A percentile compares a stretch with the other conserved stretches of the same genome.
phyloP scores from a whole-genome alignment of 352 stramenopile species.

The Phytophthora constricta region DNA sequence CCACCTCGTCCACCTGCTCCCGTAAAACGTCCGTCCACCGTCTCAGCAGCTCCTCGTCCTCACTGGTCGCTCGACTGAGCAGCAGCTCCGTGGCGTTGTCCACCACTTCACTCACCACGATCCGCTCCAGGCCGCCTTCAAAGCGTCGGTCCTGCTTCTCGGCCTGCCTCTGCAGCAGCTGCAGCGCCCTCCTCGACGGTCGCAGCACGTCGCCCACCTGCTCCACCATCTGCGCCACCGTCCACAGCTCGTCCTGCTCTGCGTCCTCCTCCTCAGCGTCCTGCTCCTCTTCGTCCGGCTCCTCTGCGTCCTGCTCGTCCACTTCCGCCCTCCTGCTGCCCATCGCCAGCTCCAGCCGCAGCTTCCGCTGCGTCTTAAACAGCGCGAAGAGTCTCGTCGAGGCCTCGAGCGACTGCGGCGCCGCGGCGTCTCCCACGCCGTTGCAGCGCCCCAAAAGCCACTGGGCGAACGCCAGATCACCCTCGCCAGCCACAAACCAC shows the following conservation, averaged over 20 bases:
- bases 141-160: slow-evolving; percentile 32
- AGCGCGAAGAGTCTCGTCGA: slow-evolving; percentile 47
- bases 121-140: slow-evolving; percentile 39
- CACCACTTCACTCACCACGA: slow-evolving; percentile 61
- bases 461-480: slow-evolving; percentile 58
- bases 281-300: slow-evolving; percentile 17
- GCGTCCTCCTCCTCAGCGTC: slow-evolving; percentile 3
- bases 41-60: slow-evolving; percentile 44
- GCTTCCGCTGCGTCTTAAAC: slow-evolving; percentile 52
- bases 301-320: not conserved
- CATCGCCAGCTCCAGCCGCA: slow-evolving; percentile 50
- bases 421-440: slow-evolving; percentile 42
- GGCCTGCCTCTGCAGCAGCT: slow-evolving; percentile 25
- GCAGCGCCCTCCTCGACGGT: slow-evolving; percentile 35
- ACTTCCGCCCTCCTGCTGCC: slow-evolving; percentile 23
- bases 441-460: slow-evolving; percentile 68
- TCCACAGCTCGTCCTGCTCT: slow-evolving; percentile 21
- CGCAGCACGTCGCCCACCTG: slow-evolving; percentile 45
- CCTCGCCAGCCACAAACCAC: slow-evolving; percentile 55
- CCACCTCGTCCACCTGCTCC: slow-evolving; percentile 26
- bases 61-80: slow-evolving; percentile 48
- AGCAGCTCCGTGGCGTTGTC: slow-evolving; percentile 75
- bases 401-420: slow-evolving; percentile 33
- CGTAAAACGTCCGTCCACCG: slow-evolving; percentile 52
- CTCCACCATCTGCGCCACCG: slow-evolving; percentile 32